A percentile compares a stretch with the other conserved stretches of the same genome.
Conservation (phyloP, 805 yeast genomes). For the Spathaspora hagerdaliae region DNA sequence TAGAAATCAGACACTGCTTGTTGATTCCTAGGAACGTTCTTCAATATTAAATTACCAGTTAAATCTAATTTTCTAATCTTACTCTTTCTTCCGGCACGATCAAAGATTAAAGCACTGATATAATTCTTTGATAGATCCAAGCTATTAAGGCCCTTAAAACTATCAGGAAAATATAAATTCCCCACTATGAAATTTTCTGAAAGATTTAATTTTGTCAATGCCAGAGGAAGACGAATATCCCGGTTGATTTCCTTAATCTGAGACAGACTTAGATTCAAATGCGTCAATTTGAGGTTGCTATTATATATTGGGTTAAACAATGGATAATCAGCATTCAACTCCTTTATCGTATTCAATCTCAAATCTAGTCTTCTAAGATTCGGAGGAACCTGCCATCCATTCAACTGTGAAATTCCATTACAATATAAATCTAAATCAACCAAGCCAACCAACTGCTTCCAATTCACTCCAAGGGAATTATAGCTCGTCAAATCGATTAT, state of each 20-base stretch:
- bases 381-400: constrained; percentile 17
- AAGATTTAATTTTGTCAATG: constrained; percentile 9
- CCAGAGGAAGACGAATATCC: constrained; percentile 11
- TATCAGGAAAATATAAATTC: constrained; percentile 4
- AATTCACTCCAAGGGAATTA: constrained; percentile 9
- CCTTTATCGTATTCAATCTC: constrained; percentile 5
- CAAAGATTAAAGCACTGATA: constrained; percentile 12
- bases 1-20: constrained; percentile 19
- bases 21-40: constrained; percentile 8
- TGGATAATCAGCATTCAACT: constrained; percentile 1
- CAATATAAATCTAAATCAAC: constrained; percentile 13
- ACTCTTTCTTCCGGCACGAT: background rate
- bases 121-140: constrained; percentile 16
- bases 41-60: constrained; percentile 14
- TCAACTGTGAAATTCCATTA: constrained; percentile 16
- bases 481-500: constrained; percentile 19
- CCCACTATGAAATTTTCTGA: constrained; percentile 7
- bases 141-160: constrained; percentile 3
- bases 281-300: constrained; percentile 4
- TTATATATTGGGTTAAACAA: constrained; percentile 1
- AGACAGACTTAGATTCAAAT: constrained; percentile 13
- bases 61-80: constrained; percentile 16
- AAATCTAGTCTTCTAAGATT: constrained; percentile 8
- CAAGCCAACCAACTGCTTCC: constrained; percentile 22
- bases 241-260: constrained; percentile 10